Evolutionary conservation across 2,329 filamentous ascomycete species (phyloP), one percentile per base, ranked within the genome.

Genomic region (Tolypocladium tropicale): DNA sequence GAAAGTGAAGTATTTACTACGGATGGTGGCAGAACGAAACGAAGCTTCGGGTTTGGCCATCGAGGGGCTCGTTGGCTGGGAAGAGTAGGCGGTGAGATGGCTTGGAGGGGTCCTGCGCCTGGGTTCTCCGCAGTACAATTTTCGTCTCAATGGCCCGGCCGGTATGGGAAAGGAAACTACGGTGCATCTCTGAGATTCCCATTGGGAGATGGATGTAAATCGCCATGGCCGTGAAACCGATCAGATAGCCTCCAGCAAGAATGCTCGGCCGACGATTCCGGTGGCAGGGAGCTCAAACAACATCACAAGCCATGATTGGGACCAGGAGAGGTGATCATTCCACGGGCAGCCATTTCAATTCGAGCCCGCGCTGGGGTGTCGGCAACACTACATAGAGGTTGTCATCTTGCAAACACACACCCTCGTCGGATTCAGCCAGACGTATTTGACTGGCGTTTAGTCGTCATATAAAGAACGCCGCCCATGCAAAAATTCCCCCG

Each of bases 1-100:
- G 18, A 18, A 4, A 28, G 5, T 7, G 4, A 16, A 18, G 11
- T 43, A 43, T 25, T 21, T 21, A 43, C 14, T n/a, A n/a, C n/a
- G n/a, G n/a, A n/a, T n/a, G n/a, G n/a, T n/a, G n/a, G n/a, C n/a
- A n/a, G n/a, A n/a, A n/a, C n/a, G n/a, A n/a, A n/a, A n/a, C n/a
- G n/a, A n/a, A n/a, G n/a, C n/a, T n/a, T n/a, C n/a, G n/a, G n/a
- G n/a, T n/a, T n/a, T n/a, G n/a, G n/a, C n/a, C n/a, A 32, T 49
- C n/a, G 46, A 49, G 46, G 46, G 46, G 46, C 36, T 39, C n/a
- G 28, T 34, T 34, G 43, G n/a, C 58, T 57, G 12, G 25, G 62
- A 61, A 21, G 6, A 57, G 65, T 49, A 67, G 64, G 66, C 56
- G 58, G 58, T 58, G 54, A 30, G 23, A 21, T 3, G 3, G 9